Percentiles rank a stretch among this genome's conserved stretches.
Conservation (phyloP, 495 filamentous ascomycete genomes). For the Aspergillus wentii region DNA sequence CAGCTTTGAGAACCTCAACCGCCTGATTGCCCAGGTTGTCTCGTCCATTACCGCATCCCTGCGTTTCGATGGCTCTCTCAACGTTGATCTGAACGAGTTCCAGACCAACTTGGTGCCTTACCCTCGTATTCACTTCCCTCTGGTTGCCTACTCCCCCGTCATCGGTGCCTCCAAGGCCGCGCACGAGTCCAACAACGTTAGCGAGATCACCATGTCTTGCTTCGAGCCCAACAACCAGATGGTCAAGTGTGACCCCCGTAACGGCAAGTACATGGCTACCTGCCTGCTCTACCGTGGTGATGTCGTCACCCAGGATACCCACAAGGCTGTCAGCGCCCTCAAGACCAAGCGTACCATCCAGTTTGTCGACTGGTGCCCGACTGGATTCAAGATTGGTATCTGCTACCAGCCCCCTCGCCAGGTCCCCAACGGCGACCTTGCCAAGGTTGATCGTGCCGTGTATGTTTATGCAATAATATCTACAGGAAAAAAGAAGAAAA, state of each 20-base stretch:
- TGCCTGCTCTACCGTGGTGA: slow-evolving; percentile 97
- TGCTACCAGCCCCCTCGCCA: slow-evolving; percentile 96
- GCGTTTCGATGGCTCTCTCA: slow-evolving; percentile 97
- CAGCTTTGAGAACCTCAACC: slow-evolving; percentile 97
- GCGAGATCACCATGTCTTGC: slow-evolving; percentile 62
- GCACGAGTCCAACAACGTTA: slow-evolving; percentile 78
- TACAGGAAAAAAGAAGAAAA: too few relatives aligned
- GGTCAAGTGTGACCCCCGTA: slow-evolving; percentile 98
- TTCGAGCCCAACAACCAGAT: slow-evolving; percentile 89
- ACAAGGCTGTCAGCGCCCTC: slow-evolving; percentile 84
- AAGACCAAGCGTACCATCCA: slow-evolving; percentile 99
- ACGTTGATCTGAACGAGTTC: slow-evolving; percentile 99
- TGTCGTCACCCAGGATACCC: slow-evolving; percentile 92
- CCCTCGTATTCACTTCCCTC: slow-evolving; percentile 98
- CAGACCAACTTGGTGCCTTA: slow-evolving; percentile 99
- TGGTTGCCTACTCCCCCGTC: slow-evolving; percentile 93
- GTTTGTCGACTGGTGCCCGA: slow-evolving; percentile 99
- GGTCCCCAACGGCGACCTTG: slow-evolving; percentile 94
- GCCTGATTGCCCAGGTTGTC: slow-evolving; percentile 96
- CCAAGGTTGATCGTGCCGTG: slow-evolving; percentile 96
- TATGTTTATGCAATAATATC: too few relatives aligned
- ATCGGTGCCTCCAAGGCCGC: slow-evolving; percentile 89
- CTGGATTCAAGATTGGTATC: slow-evolving; percentile 99
- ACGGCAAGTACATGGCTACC: slow-evolving; percentile 99
- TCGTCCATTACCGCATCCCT: slow-evolving; percentile 98